A percentile compares a stretch with the other conserved stretches of the same genome.
Conservation (phyloP, 176 grass and related monocot species). For the Avena atlantica region DNA sequence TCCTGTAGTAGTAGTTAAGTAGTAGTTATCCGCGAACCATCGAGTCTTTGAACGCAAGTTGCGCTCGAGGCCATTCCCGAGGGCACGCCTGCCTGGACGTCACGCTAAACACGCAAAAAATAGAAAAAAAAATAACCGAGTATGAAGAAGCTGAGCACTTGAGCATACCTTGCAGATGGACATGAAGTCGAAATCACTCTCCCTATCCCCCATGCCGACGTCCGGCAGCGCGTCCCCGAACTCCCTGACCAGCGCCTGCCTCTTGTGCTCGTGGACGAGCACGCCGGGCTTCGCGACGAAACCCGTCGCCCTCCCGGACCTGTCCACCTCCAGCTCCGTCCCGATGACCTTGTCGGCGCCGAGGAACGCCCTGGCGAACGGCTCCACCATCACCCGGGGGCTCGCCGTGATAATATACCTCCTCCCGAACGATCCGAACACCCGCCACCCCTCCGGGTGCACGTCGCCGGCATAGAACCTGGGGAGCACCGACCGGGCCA, state of each 20-base stretch:
- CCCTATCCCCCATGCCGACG: slow-evolving; percentile 68
- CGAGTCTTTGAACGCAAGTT: no score
- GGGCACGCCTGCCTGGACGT: no score
- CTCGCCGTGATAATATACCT: slow-evolving; percentile 72
- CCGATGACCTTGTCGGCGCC: slow-evolving; percentile 65
- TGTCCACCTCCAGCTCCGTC: slow-evolving; percentile 68
- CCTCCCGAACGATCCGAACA: slow-evolving; percentile 69
- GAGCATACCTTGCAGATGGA: slow-evolving; percentile 67
- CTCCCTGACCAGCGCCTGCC: slow-evolving; percentile 57
- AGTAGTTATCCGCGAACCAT: no score
- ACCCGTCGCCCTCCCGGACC: slow-evolving; percentile 57
- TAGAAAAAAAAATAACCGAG: no score
- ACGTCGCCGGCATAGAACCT: slow-evolving; percentile 88
- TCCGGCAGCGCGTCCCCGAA: slow-evolving; percentile 63
- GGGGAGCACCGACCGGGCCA: slow-evolving; percentile 69
- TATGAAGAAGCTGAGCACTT: neutral
- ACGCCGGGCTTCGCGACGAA: slow-evolving; percentile 58
- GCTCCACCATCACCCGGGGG: slow-evolving; percentile 65
- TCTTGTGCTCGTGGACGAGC: slow-evolving; percentile 65
- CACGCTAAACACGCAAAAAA: no score
- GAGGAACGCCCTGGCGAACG: slow-evolving; percentile 57
- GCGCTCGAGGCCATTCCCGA: no score
- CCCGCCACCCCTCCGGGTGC: slow-evolving; percentile 86
- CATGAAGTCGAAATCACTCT: slow-evolving; percentile 83
- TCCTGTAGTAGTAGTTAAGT: no score